phyloP scores from a whole-genome alignment of 345 rosid species.

The Punica granatum region DNA sequence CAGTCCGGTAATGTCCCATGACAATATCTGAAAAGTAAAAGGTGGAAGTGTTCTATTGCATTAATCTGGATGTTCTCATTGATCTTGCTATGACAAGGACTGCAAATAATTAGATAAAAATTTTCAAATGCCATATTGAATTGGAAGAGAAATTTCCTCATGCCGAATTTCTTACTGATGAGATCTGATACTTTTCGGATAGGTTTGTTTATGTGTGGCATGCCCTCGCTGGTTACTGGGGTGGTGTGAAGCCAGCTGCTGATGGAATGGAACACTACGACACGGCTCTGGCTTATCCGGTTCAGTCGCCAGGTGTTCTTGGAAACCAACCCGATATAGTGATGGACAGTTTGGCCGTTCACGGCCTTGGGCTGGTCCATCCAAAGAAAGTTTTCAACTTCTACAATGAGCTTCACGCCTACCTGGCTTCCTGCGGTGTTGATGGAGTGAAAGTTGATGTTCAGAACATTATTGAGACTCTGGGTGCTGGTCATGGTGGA shows the following conservation, averaged over 20 bases:
- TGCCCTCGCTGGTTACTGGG: conserved; percentile 98
- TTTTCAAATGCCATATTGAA: not conserved
- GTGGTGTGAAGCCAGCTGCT: conserved; percentile 93
- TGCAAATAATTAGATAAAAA: not conserved
- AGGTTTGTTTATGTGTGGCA: conserved; percentile 94
- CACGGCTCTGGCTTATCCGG: conserved; percentile 78
- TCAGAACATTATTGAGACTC: conserved; percentile 90
- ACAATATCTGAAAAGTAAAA: no score
- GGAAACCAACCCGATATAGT: conserved; percentile 96
- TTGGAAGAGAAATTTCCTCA: not conserved
- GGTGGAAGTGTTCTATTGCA: no score
- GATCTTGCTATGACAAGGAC: not conserved
- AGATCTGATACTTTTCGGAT: not conserved
- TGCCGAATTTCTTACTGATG: not conserved
- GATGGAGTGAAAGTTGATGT: conserved; percentile 99
- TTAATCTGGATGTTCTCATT: not conserved
- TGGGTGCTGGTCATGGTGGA: conserved; percentile 95
- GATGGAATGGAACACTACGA: conserved; percentile 95
- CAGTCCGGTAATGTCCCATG: no score
- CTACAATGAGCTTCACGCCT: conserved; percentile 94
- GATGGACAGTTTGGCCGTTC: conserved; percentile 84
- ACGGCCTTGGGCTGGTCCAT: conserved; percentile 89
- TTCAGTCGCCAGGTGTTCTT: conserved; percentile 73
- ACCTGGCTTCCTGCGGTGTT: conserved; percentile 85
- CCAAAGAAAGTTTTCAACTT: conserved; percentile 88